These are phyloP conservation scores for Chrysosporium keratinophilum DNA, from an alignment of 2,329 filamentous ascomycete species.

Conservation along the genomic window DNA sequence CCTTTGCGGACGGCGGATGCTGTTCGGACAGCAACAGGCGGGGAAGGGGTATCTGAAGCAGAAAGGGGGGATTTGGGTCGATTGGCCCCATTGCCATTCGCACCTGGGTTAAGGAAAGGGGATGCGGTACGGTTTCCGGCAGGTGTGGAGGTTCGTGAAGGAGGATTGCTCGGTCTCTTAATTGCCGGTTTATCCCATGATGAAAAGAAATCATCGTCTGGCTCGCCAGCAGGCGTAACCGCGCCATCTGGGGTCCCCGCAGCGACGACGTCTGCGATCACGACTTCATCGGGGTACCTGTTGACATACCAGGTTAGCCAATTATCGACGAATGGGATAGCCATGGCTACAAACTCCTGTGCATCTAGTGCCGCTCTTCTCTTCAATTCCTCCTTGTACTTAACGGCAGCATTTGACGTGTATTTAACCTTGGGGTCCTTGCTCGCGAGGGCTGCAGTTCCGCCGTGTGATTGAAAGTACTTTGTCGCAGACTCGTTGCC, in stretches of 20 bases:
- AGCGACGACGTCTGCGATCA: conserved; percentile 62
- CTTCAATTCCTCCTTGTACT: conserved; percentile 97
- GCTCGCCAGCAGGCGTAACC: conserved; percentile 69
- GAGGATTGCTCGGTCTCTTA: conserved; percentile 87
- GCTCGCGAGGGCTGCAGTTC: conserved; percentile 84
- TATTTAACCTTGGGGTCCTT: conserved; percentile 98
- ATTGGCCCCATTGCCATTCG: conserved; percentile 56
- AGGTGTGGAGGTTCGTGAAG: conserved; percentile 78
- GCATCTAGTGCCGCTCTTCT: conserved; percentile 72
- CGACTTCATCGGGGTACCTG: conserved; percentile 75
- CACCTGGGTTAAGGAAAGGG: conserved; percentile 70
- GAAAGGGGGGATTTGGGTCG: conserved; percentile 75
- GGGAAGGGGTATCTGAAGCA: conserved; percentile 38
- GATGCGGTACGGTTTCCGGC: conserved; percentile 70
- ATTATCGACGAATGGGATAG: background rate
- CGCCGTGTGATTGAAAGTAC: conserved; percentile 95
- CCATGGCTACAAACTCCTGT: conserved; percentile 56
- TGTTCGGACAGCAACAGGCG: conserved; percentile 56
- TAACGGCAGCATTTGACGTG: conserved; percentile 79
- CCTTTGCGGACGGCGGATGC: conserved; percentile 76
- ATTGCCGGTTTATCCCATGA: conserved; percentile 98
- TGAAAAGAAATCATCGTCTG: conserved; percentile 91
- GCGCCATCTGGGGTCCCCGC: conserved; percentile 53
- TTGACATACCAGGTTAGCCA: conserved; percentile 5
- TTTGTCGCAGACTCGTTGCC: conserved; percentile 97